A percentile compares a stretch with the other conserved stretches of the same genome.
These are phyloP conservation scores for Penicillium coprophilum DNA, from an alignment of 495 filamentous ascomycete species.

Conservation along the genomic window DNA sequence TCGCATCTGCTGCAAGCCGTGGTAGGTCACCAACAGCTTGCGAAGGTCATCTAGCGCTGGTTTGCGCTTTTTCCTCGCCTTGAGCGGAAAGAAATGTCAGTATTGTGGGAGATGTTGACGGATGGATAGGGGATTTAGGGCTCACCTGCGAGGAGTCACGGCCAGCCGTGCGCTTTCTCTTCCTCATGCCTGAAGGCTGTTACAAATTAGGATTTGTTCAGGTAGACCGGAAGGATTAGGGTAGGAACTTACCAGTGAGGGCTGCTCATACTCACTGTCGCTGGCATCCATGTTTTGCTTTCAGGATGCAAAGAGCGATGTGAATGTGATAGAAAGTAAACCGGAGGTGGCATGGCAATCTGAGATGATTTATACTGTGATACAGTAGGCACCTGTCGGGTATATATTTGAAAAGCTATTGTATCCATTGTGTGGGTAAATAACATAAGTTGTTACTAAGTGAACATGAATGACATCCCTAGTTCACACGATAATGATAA, in stretches of 20 bases:
- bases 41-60: background rate
- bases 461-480: background rate
- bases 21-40: background rate
- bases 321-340: background rate
- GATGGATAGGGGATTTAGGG: background rate
- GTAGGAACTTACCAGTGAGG: background rate
- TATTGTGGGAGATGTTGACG: background rate
- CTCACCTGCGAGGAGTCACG: background rate
- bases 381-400: too few species aligned
- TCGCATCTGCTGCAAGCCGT: background rate
- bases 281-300: background rate
- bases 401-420: background rate
- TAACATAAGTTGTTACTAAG: background rate
- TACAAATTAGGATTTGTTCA: background rate
- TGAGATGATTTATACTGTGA: background rate
- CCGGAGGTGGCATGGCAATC: background rate
- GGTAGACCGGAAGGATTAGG: background rate
- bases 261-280: background rate
- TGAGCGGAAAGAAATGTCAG: background rate
- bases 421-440: background rate
- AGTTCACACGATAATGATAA: background rate
- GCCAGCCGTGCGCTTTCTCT: background rate
- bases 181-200: background rate
- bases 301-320: background rate
- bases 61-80: constrained; percentile 3